Evolutionary conservation across 1,139 yeast species (phyloP).

Genomic region (Arxiozyma bovina): DNA sequence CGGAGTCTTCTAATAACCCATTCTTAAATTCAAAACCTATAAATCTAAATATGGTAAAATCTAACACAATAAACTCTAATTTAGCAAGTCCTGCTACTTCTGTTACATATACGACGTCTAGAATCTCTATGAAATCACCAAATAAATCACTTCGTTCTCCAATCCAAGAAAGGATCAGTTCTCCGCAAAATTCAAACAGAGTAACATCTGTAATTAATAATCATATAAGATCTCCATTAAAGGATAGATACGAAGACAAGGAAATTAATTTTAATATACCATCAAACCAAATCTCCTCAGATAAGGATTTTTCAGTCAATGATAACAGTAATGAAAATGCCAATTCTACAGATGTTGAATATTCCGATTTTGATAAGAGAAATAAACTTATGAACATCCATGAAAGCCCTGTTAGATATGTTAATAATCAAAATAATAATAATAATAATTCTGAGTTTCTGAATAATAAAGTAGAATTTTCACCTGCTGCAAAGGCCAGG

Average conservation of each 20-base stretch:
- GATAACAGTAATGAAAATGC: not conserved
- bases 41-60: not conserved
- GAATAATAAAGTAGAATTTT: slow-evolving; percentile 12
- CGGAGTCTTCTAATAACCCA: slow-evolving; percentile 3
- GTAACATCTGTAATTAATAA: slow-evolving; percentile 26
- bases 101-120: slow-evolving; percentile 29
- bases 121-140: slow-evolving; percentile 29
- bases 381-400: not conserved
- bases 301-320: not conserved
- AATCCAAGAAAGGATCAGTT: slow-evolving; percentile 13
- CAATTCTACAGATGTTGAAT: not conserved
- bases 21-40: slow-evolving; percentile 1
- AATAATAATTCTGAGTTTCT: not conserved
- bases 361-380: not conserved
- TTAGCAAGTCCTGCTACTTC: slow-evolving; percentile 30
- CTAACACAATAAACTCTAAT: not conserved
- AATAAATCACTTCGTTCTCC: slow-evolving; percentile 9
- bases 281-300: not conserved
- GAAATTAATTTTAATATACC: slow-evolving; percentile 3
- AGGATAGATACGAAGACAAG: slow-evolving; percentile 6
- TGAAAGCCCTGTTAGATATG: slow-evolving; percentile 3
- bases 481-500: slow-evolving; percentile 24
- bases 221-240: slow-evolving; percentile 26
- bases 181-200: slow-evolving; percentile 27
- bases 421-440: not conserved